phyloP scores from a whole-genome alignment of 192 early-diverging fungal species.

The Lobosporangium transversale region DNA sequence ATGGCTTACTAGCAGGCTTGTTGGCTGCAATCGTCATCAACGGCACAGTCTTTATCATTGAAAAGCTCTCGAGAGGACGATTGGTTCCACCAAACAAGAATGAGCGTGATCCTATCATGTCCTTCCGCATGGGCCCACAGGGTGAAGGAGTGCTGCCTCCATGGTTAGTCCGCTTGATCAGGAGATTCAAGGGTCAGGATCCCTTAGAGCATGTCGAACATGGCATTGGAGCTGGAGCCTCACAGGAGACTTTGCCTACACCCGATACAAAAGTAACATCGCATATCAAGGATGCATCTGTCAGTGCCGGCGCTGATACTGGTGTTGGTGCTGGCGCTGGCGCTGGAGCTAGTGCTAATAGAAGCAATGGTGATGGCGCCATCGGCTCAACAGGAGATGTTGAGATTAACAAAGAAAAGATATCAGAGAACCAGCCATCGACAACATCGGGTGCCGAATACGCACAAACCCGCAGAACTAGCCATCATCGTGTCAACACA shows the following conservation, averaged over 20 bases:
- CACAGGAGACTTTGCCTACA: slow-evolving; percentile 26
- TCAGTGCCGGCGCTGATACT: no score
- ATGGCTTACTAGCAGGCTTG: slow-evolving; percentile 81
- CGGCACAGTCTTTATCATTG: slow-evolving; percentile 63
- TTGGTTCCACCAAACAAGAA: slow-evolving; percentile 55
- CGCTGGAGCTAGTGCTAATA: not conserved
- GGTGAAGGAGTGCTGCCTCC: slow-evolving; percentile 48
- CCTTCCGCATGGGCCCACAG: slow-evolving; percentile 48
- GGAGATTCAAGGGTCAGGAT: slow-evolving; percentile 35
- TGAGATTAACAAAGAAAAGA: slow-evolving; percentile 11
- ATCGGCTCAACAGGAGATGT: no score
- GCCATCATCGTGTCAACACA: slow-evolving; percentile 27
- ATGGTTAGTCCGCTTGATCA: slow-evolving; percentile 43
- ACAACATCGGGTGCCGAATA: slow-evolving; percentile 21
- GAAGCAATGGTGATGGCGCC: no score
- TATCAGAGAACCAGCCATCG: not conserved
- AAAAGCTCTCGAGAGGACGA: slow-evolving; percentile 65
- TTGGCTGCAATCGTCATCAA: slow-evolving; percentile 78
- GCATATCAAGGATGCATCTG: not conserved
- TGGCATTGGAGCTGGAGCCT: slow-evolving; percentile 9
- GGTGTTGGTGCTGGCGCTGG: no score
- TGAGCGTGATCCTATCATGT: slow-evolving; percentile 45
- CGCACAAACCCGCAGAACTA: slow-evolving; percentile 7
- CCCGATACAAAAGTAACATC: not conserved
- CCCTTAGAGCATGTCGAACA: slow-evolving; percentile 37